A percentile compares a stretch with the other conserved stretches of the same genome.
Evolutionary conservation across 1,139 yeast species (phyloP).

Genomic region (Meyerozyma athensensis): DNA sequence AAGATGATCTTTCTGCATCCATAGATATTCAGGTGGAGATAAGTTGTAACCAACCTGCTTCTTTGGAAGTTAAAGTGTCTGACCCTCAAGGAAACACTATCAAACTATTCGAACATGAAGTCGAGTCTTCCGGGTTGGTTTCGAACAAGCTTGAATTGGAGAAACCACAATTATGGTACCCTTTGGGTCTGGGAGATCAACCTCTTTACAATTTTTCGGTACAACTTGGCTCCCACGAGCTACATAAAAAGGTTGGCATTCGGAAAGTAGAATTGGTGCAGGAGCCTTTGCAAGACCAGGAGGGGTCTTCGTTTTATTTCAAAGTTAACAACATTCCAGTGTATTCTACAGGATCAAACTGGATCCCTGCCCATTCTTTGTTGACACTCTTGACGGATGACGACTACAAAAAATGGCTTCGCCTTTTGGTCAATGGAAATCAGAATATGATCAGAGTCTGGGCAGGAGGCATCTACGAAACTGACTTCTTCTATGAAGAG

Average conservation of each 20-base stretch:
- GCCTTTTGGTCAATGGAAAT: slow-evolving; percentile 29
- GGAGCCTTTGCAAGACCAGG: slow-evolving; percentile 21
- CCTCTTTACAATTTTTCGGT: slow-evolving; percentile 24
- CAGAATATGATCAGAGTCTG: slow-evolving; percentile 45
- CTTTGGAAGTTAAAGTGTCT: slow-evolving; percentile 7
- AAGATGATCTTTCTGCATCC: slow-evolving; percentile 12
- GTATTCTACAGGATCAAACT: slow-evolving; percentile 37
- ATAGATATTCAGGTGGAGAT: slow-evolving; percentile 14
- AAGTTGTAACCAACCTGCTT: slow-evolving; percentile 4
- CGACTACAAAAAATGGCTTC: slow-evolving; percentile 32
- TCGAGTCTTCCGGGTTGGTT: slow-evolving; percentile 3
- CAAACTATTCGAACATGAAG: not conserved
- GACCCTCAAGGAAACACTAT: slow-evolving; percentile 4
- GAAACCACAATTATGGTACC: slow-evolving; percentile 38
- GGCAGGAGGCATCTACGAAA: slow-evolving; percentile 50
- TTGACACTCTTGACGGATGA: slow-evolving; percentile 23
- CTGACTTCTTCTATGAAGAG: slow-evolving; percentile 33
- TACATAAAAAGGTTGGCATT: slow-evolving; percentile 25
- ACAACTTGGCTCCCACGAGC: slow-evolving; percentile 3
- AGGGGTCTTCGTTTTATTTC: slow-evolving; percentile 36
- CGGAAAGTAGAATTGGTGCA: slow-evolving; percentile 36
- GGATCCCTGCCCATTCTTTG: slow-evolving; percentile 47
- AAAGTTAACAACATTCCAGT: slow-evolving; percentile 34
- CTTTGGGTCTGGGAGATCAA: slow-evolving; percentile 34
- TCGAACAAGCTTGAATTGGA: slow-evolving; percentile 7